Percentiles rank a stretch among this genome's conserved stretches.
Evolutionary conservation across 352 stramenopile species (phyloP).

Genomic region (Globisporangium barbulae): DNA sequence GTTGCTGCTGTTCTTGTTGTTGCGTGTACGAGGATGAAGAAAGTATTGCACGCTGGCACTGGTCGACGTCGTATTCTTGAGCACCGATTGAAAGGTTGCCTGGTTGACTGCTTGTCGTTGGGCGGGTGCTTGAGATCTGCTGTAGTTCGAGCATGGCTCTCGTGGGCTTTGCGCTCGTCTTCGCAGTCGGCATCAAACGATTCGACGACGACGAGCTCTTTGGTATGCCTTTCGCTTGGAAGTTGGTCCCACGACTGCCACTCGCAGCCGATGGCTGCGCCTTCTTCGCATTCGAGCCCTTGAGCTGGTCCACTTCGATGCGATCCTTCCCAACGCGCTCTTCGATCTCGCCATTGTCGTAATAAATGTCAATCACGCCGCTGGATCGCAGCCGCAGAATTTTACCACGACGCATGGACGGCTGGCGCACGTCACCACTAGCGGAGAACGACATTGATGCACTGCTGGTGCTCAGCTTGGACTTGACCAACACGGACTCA

Average conservation of each 20-base stretch:
- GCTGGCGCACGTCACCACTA: constrained; percentile 5
- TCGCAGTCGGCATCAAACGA: constrained; percentile 5
- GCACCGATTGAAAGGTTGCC: not conserved
- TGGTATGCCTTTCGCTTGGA: constrained; percentile 14
- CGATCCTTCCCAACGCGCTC: constrained; percentile 41
- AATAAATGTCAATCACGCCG: constrained; percentile 48
- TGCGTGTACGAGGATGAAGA: not conserved
- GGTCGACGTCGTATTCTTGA: not conserved
- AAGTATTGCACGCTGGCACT: not conserved
- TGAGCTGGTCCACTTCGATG: constrained; percentile 16
- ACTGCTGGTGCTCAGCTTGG: constrained; percentile 2
- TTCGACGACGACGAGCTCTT: constrained; percentile 10
- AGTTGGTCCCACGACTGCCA: not conserved
- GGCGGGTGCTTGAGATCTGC: not conserved
- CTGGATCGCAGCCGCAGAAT: constrained; percentile 44
- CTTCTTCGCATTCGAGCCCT: constrained; percentile 6
- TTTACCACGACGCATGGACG: constrained; percentile 26
- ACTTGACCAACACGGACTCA: constrained; percentile 29
- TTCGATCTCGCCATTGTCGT: constrained; percentile 48
- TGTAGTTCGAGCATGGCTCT: not conserved
- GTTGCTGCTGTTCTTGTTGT: not conserved
- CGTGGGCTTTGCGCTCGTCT: constrained; percentile 6
- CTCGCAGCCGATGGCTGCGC: not conserved
- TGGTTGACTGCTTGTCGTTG: not conserved
- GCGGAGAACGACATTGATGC: not conserved